phyloP scores from a whole-genome alignment of 257 asterid species.

The Vinca minor region DNA sequence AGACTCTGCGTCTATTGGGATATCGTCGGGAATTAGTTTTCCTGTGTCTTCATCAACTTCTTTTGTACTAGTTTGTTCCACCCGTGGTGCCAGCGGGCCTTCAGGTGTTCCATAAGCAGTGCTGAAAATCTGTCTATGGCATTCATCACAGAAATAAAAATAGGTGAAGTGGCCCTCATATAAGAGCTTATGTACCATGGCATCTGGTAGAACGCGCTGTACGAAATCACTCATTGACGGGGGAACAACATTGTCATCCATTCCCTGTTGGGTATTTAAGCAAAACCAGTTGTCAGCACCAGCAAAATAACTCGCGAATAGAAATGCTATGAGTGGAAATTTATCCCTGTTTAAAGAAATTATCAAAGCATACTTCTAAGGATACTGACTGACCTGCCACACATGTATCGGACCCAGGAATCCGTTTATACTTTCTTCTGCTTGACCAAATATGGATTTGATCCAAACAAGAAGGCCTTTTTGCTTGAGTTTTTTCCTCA shows the following conservation, averaged over 20 bases:
- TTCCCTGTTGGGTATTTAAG: constrained; percentile 44
- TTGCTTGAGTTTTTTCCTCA: constrained; percentile 37
- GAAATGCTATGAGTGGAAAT: background rate
- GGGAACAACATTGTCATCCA: constrained; percentile 75
- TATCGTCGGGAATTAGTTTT: constrained; percentile 18
- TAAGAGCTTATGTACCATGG: constrained; percentile 71
- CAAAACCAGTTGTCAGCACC: constrained; percentile 8
- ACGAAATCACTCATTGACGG: constrained; percentile 73
- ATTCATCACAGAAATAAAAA: constrained; percentile 71
- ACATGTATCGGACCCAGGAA: constrained; percentile 84
- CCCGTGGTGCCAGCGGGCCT: constrained; percentile 50
- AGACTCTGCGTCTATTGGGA: constrained; percentile 12
- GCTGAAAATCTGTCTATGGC: constrained; percentile 67
- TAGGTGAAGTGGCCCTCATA: constrained; percentile 86
- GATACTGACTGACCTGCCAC: constrained; percentile 69
- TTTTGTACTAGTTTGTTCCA: constrained; percentile 18
- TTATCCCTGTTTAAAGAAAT: background rate
- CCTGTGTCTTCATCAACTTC: constrained; percentile 23
- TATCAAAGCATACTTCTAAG: background rate
- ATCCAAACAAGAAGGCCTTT: constrained; percentile 61
- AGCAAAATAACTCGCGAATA: background rate
- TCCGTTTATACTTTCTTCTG: constrained; percentile 49
- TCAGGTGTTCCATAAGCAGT: constrained; percentile 62
- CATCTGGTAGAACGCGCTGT: constrained; percentile 77
- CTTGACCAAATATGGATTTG: constrained; percentile 49